phyloP scores from a whole-genome alignment of 108 stramenopile genomes.

The Parmales sp. region DNA sequence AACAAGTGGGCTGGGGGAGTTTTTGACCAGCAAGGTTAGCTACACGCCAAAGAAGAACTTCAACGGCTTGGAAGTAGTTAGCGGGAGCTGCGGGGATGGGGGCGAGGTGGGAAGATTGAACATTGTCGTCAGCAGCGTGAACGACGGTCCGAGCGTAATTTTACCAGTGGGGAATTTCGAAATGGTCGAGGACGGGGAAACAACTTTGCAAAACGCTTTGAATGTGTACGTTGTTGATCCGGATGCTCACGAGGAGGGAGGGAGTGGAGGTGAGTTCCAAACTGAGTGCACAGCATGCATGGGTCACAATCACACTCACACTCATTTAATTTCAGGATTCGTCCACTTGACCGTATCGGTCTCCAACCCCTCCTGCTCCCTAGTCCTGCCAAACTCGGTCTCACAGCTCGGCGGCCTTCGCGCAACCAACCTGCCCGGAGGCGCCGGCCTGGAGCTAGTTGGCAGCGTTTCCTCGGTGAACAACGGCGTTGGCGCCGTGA shows the following conservation, averaged over 20 bases:
- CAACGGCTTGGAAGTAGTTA: not conserved
- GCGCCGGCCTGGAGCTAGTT: not conserved
- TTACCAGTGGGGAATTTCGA: not conserved
- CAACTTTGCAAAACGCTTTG: not conserved
- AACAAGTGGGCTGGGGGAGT: no score
- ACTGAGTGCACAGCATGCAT: no score
- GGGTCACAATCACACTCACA: not conserved
- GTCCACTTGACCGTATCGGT: not conserved
- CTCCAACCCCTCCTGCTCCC: not conserved
- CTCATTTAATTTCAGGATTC: not conserved
- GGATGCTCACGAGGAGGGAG: conserved; percentile 2
- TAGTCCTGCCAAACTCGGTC: not conserved
- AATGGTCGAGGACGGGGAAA: not conserved
- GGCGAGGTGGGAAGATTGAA: not conserved
- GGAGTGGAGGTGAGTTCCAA: no score
- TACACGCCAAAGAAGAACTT: not conserved
- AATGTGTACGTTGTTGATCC: not conserved
- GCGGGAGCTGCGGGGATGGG: not conserved
- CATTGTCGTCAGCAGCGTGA: not conserved
- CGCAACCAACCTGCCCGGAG: no score
- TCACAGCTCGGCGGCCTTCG: no score
- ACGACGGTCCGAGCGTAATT: conserved; percentile 2
- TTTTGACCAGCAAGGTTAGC: no score
- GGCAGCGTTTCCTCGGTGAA: conserved; percentile 1
- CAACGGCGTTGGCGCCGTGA: not conserved